Evolutionary conservation across 108 stramenopile genomes (phyloP).

Genomic region (Cyclotella cryptica): DNA sequence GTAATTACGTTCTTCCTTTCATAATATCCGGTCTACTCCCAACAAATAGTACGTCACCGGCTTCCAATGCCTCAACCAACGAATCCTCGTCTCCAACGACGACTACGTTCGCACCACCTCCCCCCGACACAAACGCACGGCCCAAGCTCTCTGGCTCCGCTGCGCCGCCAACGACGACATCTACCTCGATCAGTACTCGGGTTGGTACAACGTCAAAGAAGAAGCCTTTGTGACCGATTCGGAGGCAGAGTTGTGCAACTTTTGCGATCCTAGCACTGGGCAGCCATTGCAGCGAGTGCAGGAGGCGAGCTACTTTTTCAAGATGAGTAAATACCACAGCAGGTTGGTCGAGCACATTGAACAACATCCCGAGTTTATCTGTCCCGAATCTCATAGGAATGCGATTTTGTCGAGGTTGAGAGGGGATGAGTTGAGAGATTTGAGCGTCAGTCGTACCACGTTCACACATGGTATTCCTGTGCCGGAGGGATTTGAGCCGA

Average conservation of each 20-base stretch:
- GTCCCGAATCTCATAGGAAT: conserved; percentile 89
- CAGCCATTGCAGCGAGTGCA: conserved; percentile 92
- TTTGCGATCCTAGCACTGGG: conserved; percentile 89
- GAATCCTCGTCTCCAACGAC: conserved; percentile 92
- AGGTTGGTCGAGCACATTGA: conserved; percentile 86
- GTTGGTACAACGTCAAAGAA: conserved; percentile 99
- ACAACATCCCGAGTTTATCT: conserved; percentile 91
- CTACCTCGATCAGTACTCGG: conserved; percentile 90
- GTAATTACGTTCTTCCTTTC: no score
- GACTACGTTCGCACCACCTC: conserved; percentile 97
- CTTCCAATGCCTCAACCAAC: conserved; percentile 93
- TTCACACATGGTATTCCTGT: conserved; percentile 97
- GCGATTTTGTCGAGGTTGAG: conserved; percentile 86
- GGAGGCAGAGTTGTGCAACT: conserved; percentile 91
- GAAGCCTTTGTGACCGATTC: conserved; percentile 97
- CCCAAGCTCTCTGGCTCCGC: conserved; percentile 88
- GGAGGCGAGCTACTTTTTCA: conserved; percentile 99
- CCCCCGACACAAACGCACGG: conserved; percentile 86
- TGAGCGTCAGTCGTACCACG: conserved; percentile 95
- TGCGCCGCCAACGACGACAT: conserved; percentile 91
- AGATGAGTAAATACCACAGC: conserved; percentile 93
- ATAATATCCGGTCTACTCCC: neutral
- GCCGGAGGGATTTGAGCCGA: conserved; percentile 90
- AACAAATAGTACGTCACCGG: conserved; percentile 76
- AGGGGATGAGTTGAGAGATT: conserved; percentile 85